These are phyloP conservation scores for Penicillium vulpinum DNA, from an alignment of 2,329 filamentous ascomycete species.

Conservation along the genomic window DNA sequence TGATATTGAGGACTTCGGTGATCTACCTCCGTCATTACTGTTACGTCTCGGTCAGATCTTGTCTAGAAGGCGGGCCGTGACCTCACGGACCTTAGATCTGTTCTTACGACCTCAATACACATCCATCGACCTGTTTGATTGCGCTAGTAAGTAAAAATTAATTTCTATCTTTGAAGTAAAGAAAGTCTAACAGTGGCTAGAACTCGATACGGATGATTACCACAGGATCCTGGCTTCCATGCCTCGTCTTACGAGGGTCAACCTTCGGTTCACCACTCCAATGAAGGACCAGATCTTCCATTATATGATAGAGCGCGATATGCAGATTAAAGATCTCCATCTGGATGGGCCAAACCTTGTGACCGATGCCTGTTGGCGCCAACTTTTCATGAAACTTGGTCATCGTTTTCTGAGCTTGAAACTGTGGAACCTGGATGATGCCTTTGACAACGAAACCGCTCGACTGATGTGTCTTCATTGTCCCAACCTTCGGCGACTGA, in stretches of 20 bases:
- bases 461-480: constrained; percentile 63
- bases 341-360: constrained; percentile 84
- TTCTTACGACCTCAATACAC: constrained; percentile 56
- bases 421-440: constrained; percentile 79
- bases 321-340: constrained; percentile 69
- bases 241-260: constrained; percentile 67
- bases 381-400: constrained; percentile 68
- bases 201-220: constrained; percentile 73
- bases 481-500: constrained; percentile 70
- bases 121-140: constrained; percentile 61
- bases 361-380: constrained; percentile 71
- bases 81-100: constrained; percentile 45
- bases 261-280: constrained; percentile 82
- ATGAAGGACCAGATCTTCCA: constrained; percentile 83
- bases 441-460: constrained; percentile 73
- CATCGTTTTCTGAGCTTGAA: constrained; percentile 66
- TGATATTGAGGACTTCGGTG: constrained; percentile 65
- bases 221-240: constrained; percentile 76
- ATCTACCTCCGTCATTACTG: constrained; percentile 59
- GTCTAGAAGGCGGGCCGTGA: constrained; percentile 62
- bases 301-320: constrained; percentile 73
- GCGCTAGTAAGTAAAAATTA: constrained; percentile 50
- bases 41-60: constrained; percentile 63
- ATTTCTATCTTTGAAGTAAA: neutral
- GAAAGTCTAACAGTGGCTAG: constrained; percentile 43